These are phyloP conservation scores for Pyrenochaeta sp. DNA, from an alignment of 2,329 filamentous ascomycete genomes.

Conservation along the genomic window DNA sequence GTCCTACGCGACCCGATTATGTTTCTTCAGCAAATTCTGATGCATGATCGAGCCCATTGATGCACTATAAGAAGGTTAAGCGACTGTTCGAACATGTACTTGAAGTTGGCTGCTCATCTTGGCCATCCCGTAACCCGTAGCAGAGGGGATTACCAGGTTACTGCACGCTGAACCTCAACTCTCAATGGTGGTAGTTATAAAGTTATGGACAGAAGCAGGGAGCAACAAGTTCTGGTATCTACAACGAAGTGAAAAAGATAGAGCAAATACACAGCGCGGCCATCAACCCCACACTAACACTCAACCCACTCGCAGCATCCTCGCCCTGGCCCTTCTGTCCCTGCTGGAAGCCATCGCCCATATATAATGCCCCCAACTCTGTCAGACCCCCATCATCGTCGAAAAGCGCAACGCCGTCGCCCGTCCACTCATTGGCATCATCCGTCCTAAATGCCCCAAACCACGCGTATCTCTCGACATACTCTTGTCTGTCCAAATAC, in stretches of 20 bases:
- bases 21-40: too few species aligned
- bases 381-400: slow-evolving; percentile 43
- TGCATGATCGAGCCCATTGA: too few species aligned
- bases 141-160: too few species aligned
- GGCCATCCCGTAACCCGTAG: too few species aligned
- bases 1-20: too few species aligned
- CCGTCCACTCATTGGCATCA: slow-evolving; percentile 49
- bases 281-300: slow-evolving; percentile 19
- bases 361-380: slow-evolving; percentile 42
- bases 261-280: slow-evolving; percentile 7
- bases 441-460: slow-evolving; percentile 45
- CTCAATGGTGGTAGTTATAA: too few species aligned
- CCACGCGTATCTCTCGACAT: slow-evolving; percentile 50
- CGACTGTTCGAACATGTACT: too few species aligned
- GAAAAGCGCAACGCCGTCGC: slow-evolving; percentile 45
- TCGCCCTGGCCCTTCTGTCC: slow-evolving; percentile 43
- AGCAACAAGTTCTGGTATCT: not conserved
- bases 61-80: too few species aligned
- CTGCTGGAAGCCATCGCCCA: slow-evolving; percentile 39
- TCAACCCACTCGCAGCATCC: slow-evolving; percentile 20
- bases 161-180: too few species aligned
- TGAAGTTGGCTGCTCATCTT: too few species aligned
- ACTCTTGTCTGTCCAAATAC: slow-evolving; percentile 71
- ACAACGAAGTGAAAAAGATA: slow-evolving; percentile 6
- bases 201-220: too few species aligned